Percentiles rank a stretch among this genome's conserved stretches.
Evolutionary conservation across 768 basidiomycete species (phyloP).

Genomic region (Sarcodon aspratus): DNA sequence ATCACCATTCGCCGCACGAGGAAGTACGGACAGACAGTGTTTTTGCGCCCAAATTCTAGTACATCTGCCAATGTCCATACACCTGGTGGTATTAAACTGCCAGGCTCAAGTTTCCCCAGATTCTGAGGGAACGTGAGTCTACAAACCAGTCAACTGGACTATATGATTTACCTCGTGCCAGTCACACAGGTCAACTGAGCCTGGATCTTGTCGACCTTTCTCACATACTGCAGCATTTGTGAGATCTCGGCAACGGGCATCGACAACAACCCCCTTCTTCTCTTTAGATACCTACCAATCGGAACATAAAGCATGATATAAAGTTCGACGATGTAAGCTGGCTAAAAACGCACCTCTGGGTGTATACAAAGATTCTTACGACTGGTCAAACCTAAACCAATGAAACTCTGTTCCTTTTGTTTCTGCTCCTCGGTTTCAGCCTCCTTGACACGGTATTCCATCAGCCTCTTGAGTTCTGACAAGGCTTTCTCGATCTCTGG

Average conservation of each 20-base stretch:
- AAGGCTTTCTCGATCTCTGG: conserved; percentile 99
- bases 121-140: conserved; percentile 36
- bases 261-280: conserved; percentile 97
- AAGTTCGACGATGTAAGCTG: too few relatives aligned
- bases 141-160: conserved; percentile 2
- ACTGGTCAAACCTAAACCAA: conserved; percentile 88
- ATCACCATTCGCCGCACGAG: conserved; percentile 89
- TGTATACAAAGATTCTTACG: conserved; percentile 95
- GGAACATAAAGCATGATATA: background rate
- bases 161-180: conserved; percentile 75
- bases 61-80: conserved; percentile 94
- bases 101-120: conserved; percentile 71
- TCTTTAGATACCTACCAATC: conserved; percentile 75
- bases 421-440: conserved; percentile 68
- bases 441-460: conserved; percentile 71
- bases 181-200: conserved; percentile 82
- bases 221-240: conserved; percentile 78
- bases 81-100: conserved; percentile 71
- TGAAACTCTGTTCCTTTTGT: conserved; percentile 71
- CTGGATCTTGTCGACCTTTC: conserved; percentile 77
- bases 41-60: conserved; percentile 77
- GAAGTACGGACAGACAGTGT: conserved; percentile 89
- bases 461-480: conserved; percentile 86
- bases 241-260: conserved; percentile 92
- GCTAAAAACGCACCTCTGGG: conserved; percentile 56